phyloP scores from a whole-genome alignment of 2,329 filamentous ascomycete genomes.

The Colletotrichum sp. region DNA sequence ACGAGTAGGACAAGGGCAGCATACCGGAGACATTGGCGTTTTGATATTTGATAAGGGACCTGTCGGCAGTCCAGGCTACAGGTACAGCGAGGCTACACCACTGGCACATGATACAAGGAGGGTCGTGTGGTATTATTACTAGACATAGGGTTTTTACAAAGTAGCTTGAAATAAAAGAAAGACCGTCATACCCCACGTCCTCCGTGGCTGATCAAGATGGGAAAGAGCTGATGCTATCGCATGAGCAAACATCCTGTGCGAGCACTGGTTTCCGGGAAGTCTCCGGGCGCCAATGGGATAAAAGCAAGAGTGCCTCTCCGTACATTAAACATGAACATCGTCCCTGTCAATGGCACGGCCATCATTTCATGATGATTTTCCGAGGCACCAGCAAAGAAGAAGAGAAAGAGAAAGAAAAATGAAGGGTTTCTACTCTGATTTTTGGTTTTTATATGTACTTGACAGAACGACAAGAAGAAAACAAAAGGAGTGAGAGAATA shows the following conservation, averaged over 20 bases:
- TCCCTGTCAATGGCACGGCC: not conserved
- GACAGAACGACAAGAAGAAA: not conserved
- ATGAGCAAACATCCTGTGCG: not conserved
- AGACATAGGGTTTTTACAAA: not conserved
- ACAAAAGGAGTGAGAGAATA: not conserved
- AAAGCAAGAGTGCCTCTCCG: not conserved
- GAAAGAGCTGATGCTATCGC: not conserved
- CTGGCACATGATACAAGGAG: not conserved
- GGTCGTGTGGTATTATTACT: not conserved
- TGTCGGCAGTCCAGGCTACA: not conserved
- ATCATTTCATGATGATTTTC: not conserved
- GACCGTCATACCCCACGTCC: not conserved
- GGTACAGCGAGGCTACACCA: not conserved
- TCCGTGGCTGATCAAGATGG: not conserved
- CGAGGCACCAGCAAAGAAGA: not conserved
- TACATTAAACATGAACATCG: not conserved
- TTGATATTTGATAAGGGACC: not conserved
- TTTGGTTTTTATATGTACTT: not conserved
- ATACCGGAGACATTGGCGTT: slow-evolving; percentile 16
- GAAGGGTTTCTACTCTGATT: not conserved
- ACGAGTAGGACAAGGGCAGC: not conserved
- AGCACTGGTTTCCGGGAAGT: not conserved
- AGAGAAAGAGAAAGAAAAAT: not conserved
- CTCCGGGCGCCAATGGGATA: not conserved
- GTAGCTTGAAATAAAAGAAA: not conserved